Conservation (phyloP, 2,329 filamentous ascomycete species). For the Penicillium glabrum region DNA sequence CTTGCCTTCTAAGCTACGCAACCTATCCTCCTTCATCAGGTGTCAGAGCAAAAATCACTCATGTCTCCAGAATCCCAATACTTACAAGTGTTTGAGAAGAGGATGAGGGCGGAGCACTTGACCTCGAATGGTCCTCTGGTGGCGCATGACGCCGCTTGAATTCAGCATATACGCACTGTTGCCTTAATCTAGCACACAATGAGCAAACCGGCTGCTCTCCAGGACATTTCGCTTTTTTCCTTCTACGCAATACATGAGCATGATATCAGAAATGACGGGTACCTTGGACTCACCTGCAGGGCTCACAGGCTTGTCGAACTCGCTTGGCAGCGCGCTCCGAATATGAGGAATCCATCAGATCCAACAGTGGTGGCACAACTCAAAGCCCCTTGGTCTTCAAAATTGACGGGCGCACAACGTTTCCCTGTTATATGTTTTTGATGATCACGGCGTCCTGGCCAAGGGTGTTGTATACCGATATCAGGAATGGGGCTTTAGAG, state of each 20-base stretch:
- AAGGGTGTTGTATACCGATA: not conserved
- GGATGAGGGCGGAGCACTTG: slow-evolving; percentile 8
- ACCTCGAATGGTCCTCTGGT: slow-evolving; percentile 14
- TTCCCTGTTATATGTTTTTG: not conserved
- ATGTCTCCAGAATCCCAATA: not conserved
- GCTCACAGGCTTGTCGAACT: slow-evolving; percentile 44
- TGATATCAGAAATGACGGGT: not conserved
- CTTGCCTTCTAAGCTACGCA: slow-evolving; percentile 35
- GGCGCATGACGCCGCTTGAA: slow-evolving; percentile 27
- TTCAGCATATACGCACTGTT: slow-evolving; percentile 47
- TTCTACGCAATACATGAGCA: slow-evolving; percentile 32
- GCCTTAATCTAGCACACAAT: slow-evolving; percentile 50
- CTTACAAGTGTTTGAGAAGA: slow-evolving; percentile 23
- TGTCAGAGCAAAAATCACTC: not conserved
- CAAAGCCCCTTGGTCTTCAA: not conserved
- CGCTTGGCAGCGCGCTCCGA: slow-evolving; percentile 33
- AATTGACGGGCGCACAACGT: not conserved
- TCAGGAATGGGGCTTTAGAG: not conserved
- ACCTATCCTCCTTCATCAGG: slow-evolving; percentile 28
- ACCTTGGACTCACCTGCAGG: slow-evolving; percentile 35
- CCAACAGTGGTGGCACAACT: not conserved
- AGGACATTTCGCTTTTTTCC: slow-evolving; percentile 54
- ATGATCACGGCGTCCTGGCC: not conserved
- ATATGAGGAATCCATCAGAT: slow-evolving; percentile 8
- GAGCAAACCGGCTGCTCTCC: slow-evolving; percentile 53